Base-by-base conservation (phyloP, 257 asterid genomes). In the Capsicum rhomboideum region DNA sequence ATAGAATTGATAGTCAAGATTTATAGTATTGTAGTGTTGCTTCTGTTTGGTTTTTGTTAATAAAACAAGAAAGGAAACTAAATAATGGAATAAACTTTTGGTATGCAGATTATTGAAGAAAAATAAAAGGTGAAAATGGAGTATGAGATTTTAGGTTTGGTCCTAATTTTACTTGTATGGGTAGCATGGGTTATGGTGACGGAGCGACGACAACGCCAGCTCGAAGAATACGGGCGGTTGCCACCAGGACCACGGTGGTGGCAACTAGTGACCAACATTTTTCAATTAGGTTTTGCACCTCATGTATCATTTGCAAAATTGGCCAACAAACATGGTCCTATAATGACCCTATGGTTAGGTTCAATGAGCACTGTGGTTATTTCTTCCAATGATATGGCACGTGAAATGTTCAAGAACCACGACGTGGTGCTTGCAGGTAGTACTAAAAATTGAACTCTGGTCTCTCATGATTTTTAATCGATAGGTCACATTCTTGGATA, bases 161-260 rank as follows among this genome's bases (percentile, higher is more conserved):
- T 78, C 9, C 54, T 88, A 46, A 86, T 87, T 79, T 56, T 89
- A 28, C 80, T 90, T 21, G 1, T 80, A 11, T 90, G 89, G 89
- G 90, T 86, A 44, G 89, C 86, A 66, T 88, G 90, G 92, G 87
- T 81, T 16, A 83, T 84, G 46, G 37, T 74, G 20, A 64, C 75
- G 0, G 66, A 56, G 58, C 86, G 67, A 12, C 79, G 86, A 28
- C 86, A 68, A 82, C 86, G 85, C 20, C 87, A 68, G 0, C 10
- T 67, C 28, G 85, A 87, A 54, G 87, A 85, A 31, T 53, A 74
- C 3, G 83, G 85, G 79, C 3, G 79, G 82, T 72, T 91, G 75
- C 97, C 98, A 49, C 98, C 98, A 2, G 98, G 98, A n/a, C 98
- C 98, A 21, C 74, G 61, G 79, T 84, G 90, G 26, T 92, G 91